phyloP scores from a whole-genome alignment of 176 grass and related monocot genomes.

The Saccharum spontaneum region DNA sequence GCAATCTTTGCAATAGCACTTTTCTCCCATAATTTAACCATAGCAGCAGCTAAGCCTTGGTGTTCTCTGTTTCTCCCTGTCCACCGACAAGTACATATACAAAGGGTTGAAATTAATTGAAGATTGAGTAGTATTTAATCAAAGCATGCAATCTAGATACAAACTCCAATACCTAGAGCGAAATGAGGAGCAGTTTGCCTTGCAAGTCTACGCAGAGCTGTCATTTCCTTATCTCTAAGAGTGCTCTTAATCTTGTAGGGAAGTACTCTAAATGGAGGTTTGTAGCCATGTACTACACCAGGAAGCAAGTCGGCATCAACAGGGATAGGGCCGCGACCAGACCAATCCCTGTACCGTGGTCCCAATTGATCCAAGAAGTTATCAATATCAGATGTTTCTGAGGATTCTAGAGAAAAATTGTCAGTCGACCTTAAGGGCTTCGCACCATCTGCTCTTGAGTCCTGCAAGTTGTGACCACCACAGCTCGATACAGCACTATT shows the following conservation, averaged over 20 bases:
- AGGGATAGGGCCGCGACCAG: conserved; percentile 69
- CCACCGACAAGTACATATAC: conserved; percentile 1
- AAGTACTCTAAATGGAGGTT: conserved; percentile 75
- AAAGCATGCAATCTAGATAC: background rate
- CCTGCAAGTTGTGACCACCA: background rate
- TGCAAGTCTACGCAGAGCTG: conserved; percentile 66
- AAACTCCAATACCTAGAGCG: conserved; percentile 62
- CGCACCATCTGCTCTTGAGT: conserved; percentile 20
- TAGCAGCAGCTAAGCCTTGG: conserved; percentile 88
- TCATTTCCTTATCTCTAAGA: conserved; percentile 78
- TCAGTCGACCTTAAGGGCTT: background rate
- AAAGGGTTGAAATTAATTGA: background rate
- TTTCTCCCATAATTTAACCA: conserved; percentile 98
- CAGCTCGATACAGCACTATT: background rate
- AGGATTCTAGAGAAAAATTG: conserved; percentile 28
- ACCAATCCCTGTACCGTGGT: conserved; percentile 86
- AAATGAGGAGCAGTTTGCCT: conserved; percentile 94
- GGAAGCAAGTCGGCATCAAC: conserved; percentile 97
- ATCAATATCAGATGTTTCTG: conserved; percentile 56
- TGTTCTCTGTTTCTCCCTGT: conserved; percentile 94
- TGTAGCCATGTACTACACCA: conserved; percentile 65
- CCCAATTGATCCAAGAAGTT: conserved; percentile 84
- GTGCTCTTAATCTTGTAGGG: conserved; percentile 62
- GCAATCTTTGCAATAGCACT: conserved; percentile 92
- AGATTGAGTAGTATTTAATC: background rate